Percentiles rank a stretch among this genome's conserved stretches.
Conservation (phyloP, 441 rosid species). For the Hura crepitans region DNA sequence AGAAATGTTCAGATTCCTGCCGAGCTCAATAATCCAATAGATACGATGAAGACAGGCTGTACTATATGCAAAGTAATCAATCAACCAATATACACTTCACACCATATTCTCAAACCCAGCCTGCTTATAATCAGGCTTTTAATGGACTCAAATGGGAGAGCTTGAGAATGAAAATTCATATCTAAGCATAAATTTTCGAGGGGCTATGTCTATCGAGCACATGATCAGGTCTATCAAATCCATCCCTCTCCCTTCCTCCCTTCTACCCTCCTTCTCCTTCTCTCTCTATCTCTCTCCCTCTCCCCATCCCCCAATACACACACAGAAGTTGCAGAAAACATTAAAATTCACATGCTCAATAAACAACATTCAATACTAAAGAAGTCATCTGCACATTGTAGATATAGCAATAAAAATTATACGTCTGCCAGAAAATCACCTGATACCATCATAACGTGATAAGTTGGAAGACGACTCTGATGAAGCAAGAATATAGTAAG, state of each 20-base stretch:
- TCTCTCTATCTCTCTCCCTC: background rate
- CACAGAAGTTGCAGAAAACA: background rate
- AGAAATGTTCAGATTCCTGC: too few relatives aligned
- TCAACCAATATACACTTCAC: too few relatives aligned
- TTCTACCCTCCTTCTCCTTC: background rate
- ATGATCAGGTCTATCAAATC: too few relatives aligned
- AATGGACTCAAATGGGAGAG: too few relatives aligned
- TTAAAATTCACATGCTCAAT: background rate
- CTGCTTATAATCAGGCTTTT: too few relatives aligned
- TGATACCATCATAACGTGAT: conserved; percentile 89
- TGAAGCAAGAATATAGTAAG: conserved; percentile 84
- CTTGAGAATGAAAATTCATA: too few relatives aligned
- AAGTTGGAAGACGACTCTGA: conserved; percentile 91
- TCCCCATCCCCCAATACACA: background rate
- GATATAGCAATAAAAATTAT: background rate
- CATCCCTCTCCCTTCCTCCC: background rate
- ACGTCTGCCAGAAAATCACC: conserved; percentile 39
- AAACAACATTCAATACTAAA: background rate
- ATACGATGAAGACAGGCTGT: too few relatives aligned
- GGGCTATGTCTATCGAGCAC: too few relatives aligned
- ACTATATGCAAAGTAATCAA: too few relatives aligned
- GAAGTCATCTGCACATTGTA: background rate
- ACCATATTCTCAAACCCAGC: too few relatives aligned
- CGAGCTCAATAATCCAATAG: too few relatives aligned
- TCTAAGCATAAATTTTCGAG: too few relatives aligned